phyloP scores from a whole-genome alignment of 495 filamentous ascomycete genomes.

The Pseudomonodictys pantanalensis region DNA sequence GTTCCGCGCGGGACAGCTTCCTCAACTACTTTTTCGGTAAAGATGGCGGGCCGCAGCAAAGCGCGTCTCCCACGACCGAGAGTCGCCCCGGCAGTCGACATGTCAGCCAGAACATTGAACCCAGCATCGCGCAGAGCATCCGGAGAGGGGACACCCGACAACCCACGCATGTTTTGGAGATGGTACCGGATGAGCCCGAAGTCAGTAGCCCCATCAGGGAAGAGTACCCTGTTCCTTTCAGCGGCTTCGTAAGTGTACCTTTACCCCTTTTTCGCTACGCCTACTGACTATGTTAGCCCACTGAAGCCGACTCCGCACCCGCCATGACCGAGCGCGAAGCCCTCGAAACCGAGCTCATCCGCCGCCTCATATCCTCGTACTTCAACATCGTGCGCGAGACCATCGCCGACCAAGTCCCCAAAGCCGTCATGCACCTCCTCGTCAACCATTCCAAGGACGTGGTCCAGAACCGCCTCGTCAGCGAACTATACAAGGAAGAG shows the following conservation, averaged over 20 bases:
- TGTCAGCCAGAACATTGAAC: constrained; percentile 69
- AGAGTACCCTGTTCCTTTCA: no score
- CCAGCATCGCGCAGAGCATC: constrained; percentile 78
- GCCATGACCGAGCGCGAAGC: constrained; percentile 92
- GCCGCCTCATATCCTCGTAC: constrained; percentile 91
- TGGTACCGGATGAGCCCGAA: constrained; percentile 25
- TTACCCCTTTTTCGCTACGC: neutral
- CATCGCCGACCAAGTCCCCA: constrained; percentile 96
- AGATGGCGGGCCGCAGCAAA: constrained; percentile 60
- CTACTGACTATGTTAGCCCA: constrained; percentile 43
- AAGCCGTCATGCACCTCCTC: constrained; percentile 97
- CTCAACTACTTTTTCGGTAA: constrained; percentile 98
- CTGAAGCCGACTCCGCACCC: constrained; percentile 55
- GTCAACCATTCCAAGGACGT: constrained; percentile 98
- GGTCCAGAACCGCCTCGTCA: constrained; percentile 94
- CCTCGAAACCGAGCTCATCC: constrained; percentile 95
- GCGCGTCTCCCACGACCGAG: constrained; percentile 39
- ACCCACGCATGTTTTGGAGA: constrained; percentile 37
- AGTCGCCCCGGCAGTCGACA: constrained; percentile 56
- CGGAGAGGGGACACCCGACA: constrained; percentile 67
- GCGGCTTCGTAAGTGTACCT: constrained; percentile 57
- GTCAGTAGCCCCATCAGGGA: constrained; percentile 40
- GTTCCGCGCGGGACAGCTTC: constrained; percentile 75
- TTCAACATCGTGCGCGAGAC: constrained; percentile 98
- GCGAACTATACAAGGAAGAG: constrained; percentile 91